Evolutionary conservation across 176 grass and related monocot genomes (phyloP), one percentile per base, ranked within the genome.

Genomic region (Lolium multiflorum): DNA sequence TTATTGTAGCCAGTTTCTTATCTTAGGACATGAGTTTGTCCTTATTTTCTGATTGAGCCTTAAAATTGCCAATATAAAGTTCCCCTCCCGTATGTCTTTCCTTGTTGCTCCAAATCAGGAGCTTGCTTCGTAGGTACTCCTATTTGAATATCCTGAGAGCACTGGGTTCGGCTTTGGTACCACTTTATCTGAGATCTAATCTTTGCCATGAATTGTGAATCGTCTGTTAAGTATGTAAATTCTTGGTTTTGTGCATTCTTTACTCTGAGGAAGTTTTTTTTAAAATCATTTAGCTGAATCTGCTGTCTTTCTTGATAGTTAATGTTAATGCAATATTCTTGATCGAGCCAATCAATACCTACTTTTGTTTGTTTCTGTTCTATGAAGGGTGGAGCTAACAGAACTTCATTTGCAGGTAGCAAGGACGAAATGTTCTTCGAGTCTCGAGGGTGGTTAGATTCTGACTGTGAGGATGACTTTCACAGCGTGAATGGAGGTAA

Each of bases 401-500:
- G 31, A 37, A 48, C 54, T 54, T 80, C 74, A 55, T 83, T 86
- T 82, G 66, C 87, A 95, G 91, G 89, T 24, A 96, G 92, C 86
- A 99, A 94, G 82, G 94, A 91, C 10, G 97, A 96, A 78, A 74
- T 88, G 43, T 99, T 99, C 88, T 99, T 94, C 1, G 97, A 99
- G 26, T 94, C 94, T 62, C 87, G 57, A 85, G 88, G 75, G 57
- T 96, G 94, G 88, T 75, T 96, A 57, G 97, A 96, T 62, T 99
- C 97, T 48, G 97, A 99, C 85, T 92, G 92, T 13, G 97, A 99
- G 60, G 94, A 96, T 74, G 97, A 99, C 88, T 99, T 99, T 57
- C 94, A 87, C 83, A 99, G 97, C 46, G 89, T 99, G 39, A 99
- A 99, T 83, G 97, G 97, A 96, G 97, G 97, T 96, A 91, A 78